A percentile compares a stretch with the other conserved stretches of the same genome.
Evolutionary conservation across 371 early-diverging fungal species (phyloP).

Genomic region (Mucor lusitanicus): DNA sequence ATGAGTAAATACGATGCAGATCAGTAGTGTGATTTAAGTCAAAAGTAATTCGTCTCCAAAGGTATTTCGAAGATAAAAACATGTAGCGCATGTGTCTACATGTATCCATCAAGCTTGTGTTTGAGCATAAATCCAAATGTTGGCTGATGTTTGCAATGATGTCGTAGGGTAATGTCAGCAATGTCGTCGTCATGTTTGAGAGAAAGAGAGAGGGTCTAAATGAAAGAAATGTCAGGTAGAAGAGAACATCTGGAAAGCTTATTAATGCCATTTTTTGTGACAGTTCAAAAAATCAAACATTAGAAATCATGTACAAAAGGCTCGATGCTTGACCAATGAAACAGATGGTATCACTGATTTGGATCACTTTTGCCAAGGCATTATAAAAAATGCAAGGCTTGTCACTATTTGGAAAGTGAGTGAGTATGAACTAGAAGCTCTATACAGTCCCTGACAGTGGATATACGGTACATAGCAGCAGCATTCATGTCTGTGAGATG

Average conservation of each 20-base stretch:
- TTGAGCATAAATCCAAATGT: conserved; percentile 36
- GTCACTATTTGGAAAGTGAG: too few relatives aligned
- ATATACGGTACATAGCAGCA: too few relatives aligned
- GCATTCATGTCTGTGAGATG: too few relatives aligned
- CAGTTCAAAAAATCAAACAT: background rate
- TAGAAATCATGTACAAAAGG: background rate
- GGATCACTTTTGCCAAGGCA: too few relatives aligned
- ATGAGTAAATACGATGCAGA: conserved; percentile 36
- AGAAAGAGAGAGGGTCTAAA: too few relatives aligned
- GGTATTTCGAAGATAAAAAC: conserved; percentile 25
- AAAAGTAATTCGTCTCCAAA: conserved; percentile 41
- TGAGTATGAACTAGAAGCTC: too few relatives aligned
- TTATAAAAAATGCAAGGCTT: too few relatives aligned
- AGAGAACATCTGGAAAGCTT: background rate
- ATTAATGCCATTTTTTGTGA: background rate
- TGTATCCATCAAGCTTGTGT: conserved; percentile 43
- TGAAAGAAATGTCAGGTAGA: background rate
- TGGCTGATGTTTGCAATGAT: conserved; percentile 25
- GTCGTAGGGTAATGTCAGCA: conserved; percentile 24
- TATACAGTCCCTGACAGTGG: too few relatives aligned
- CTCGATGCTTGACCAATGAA: background rate
- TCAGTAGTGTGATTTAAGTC: conserved; percentile 26
- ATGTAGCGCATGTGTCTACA: conserved; percentile 35
- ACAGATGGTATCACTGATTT: background rate
- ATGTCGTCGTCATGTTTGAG: background rate